Evolutionary conservation across 2,329 filamentous ascomycete genomes (phyloP), one percentile per base, ranked within the genome.

Genomic region (Aspergillus cejpii): DNA sequence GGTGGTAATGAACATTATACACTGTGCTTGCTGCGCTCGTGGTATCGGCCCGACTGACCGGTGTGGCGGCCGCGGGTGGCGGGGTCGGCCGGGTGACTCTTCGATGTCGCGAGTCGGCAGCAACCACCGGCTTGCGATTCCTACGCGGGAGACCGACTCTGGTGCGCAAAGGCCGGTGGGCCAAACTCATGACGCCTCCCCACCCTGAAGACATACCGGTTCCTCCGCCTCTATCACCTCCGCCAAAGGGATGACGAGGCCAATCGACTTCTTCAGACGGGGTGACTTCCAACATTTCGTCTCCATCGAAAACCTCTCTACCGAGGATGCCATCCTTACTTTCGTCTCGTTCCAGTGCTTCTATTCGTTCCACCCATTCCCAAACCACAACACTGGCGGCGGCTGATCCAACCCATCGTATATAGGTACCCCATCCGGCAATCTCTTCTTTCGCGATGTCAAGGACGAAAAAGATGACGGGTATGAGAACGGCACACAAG

Each of bases 291-390:
- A 94, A 74, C 83, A 92, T 94, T 61, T 95, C 90, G 58, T 96
- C 90, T 3, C 89, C 90, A 55, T 96, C 90, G 59, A 94, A 95
- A 0, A 96, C 82, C 61, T 96, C 90, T 51, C 90, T 76, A 3
- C 90, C 90, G 1, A 96, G 70, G 44, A 96, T 94, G 0, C 90
- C 90, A 56, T 94, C 89, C 67, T 94, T 94, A 67, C 90, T 88
- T 64, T 95, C 89, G 64, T 95, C 89, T 54, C 90, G 80, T 70
- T 96, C 90, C 49, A 95, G 68, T 0, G 89, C 87, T 64, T 96
- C 90, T 39, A 96, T 96, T 20, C 90, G 79, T 66, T 96, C 90
- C 2, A 96, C 90, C 90, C 90, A 96, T 66, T 96, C 90, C 90
- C 90, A 96, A 2, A 96, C 90, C 17, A 95, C 87, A n/a, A 95